phyloP scores from a whole-genome alignment of 306 rosid species.

The Purshia tridentata region DNA sequence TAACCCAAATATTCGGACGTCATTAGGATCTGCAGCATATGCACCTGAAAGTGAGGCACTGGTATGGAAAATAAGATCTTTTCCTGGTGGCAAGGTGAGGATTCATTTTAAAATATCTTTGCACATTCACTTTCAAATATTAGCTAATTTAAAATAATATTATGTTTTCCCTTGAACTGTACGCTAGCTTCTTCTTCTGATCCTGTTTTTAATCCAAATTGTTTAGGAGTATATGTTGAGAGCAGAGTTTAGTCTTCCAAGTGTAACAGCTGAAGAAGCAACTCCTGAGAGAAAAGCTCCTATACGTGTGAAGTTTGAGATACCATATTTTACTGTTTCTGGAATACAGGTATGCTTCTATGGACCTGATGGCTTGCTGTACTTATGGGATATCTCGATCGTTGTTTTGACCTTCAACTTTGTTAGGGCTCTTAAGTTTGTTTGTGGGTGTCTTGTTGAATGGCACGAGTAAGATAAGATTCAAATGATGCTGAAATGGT shows the following conservation, averaged over 20 bases:
- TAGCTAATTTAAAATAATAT: constrained; percentile 3
- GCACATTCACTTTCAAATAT: background rate
- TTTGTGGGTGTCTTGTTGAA: background rate
- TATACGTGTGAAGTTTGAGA: constrained; percentile 92
- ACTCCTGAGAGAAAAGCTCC: constrained; percentile 96
- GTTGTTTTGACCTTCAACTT: background rate
- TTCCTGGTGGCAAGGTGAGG: constrained; percentile 96
- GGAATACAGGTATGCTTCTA: constrained; percentile 80
- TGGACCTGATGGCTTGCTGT: constrained; percentile 9
- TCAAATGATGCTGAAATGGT: background rate
- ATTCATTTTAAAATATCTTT: constrained; percentile 24
- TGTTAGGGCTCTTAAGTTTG: background rate
- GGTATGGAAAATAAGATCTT: constrained; percentile 91
- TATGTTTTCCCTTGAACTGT: background rate
- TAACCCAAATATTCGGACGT: constrained; percentile 85
- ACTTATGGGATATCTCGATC: background rate
- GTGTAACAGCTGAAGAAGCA: constrained; percentile 82
- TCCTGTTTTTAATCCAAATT: constrained; percentile 27
- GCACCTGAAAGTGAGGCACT: constrained; percentile 95
- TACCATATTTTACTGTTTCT: constrained; percentile 95
- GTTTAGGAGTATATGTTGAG: constrained; percentile 90
- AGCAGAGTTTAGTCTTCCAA: constrained; percentile 94
- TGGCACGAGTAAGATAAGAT: background rate
- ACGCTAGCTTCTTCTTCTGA: constrained; percentile 5
- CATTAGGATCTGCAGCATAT: constrained; percentile 97